These are phyloP conservation scores for Colletotrichum sp. DNA, from an alignment of 2,329 filamentous ascomycete species.

Conservation along the genomic window DNA sequence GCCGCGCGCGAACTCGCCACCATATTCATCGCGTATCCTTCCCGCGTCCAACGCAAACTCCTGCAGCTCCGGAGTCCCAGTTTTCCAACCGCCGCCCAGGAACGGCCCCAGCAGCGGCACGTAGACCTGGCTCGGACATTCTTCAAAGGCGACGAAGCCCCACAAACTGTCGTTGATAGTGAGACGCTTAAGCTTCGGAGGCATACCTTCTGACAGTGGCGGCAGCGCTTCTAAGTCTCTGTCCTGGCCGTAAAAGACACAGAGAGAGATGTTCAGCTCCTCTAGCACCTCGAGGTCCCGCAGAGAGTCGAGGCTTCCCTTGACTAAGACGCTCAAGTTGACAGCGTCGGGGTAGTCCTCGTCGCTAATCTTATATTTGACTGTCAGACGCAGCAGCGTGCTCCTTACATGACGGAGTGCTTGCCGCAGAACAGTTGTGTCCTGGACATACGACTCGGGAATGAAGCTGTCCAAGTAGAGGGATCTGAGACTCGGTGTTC, in stretches of 20 bases:
- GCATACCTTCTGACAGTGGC: background rate
- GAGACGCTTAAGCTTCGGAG: background rate
- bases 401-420: background rate
- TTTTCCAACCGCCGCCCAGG: background rate
- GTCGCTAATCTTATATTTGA: background rate
- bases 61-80: background rate
- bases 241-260: background rate
- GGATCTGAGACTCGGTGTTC: background rate
- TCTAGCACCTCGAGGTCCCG: background rate
- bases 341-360: background rate
- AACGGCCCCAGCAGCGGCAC: background rate
- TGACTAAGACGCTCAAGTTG: background rate
- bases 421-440: background rate
- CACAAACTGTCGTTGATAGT: background rate
- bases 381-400: background rate
- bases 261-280: background rate
- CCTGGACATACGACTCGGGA: background rate
- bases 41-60: background rate
- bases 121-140: background rate
- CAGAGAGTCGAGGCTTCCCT: background rate
- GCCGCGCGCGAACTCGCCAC: background rate
- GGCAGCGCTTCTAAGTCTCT: background rate
- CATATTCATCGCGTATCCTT: fast-evolving
- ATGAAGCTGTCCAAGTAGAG: background rate
- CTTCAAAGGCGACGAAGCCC: background rate